Evolutionary conservation across 768 basidiomycete genomes (phyloP).

Genomic region (Lentinula sp.): DNA sequence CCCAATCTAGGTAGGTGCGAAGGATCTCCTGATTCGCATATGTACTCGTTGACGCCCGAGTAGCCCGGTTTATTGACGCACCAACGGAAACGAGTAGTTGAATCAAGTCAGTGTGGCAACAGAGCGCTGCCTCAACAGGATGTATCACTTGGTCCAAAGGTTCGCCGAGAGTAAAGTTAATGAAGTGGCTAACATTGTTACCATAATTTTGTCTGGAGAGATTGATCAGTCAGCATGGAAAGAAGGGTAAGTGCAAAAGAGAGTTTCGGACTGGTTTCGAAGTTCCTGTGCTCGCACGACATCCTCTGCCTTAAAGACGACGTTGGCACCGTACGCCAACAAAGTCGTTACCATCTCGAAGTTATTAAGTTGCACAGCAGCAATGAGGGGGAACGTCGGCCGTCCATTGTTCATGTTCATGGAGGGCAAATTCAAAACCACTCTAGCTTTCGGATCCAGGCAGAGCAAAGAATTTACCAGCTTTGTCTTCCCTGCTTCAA

Average conservation of each 20-base stretch:
- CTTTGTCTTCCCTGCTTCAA: constrained; percentile 27
- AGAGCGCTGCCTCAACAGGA: constrained; percentile 34
- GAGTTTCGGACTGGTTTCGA: not conserved
- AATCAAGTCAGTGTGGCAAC: constrained; percentile 27
- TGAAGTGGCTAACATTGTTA: not conserved
- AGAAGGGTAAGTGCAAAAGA: not conserved
- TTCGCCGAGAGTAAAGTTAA: constrained; percentile 8
- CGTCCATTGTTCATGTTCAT: constrained; percentile 12
- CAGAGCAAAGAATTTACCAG: constrained; percentile 34
- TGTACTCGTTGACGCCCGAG: constrained; percentile 16
- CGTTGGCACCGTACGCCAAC: constrained; percentile 35
- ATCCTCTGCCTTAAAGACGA: constrained; percentile 27
- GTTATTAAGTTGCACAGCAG: constrained; percentile 25
- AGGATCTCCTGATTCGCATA: constrained; percentile 15
- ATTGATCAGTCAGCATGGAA: not conserved
- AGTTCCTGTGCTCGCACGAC: constrained; percentile 21
- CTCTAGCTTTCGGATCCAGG: constrained; percentile 32
- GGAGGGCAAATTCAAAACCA: constrained; percentile 32
- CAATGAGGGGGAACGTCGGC: constrained; percentile 27
- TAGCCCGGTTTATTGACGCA: constrained; percentile 26
- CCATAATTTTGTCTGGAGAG: not conserved
- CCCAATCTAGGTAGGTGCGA: constrained; percentile 32
- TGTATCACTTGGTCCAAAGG: constrained; percentile 20
- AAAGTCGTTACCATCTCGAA: constrained; percentile 31
- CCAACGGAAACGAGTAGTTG: constrained; percentile 33